Evolutionary conservation across 768 basidiomycete genomes (phyloP).

Genomic region (Hirschioporus abietinus): DNA sequence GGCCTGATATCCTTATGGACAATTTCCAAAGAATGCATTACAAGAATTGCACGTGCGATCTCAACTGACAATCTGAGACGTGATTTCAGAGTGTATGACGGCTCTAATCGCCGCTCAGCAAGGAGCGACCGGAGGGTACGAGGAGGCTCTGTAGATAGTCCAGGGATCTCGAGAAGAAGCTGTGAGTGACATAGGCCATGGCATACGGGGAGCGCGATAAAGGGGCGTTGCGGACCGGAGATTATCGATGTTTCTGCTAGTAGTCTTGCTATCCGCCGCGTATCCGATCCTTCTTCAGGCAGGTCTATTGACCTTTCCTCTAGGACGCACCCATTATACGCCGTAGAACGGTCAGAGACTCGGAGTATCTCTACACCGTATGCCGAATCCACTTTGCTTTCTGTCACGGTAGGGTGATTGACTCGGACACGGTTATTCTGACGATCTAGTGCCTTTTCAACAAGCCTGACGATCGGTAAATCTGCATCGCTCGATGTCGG

Average conservation of each 20-base stretch:
- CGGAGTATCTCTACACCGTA: background rate
- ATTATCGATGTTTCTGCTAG: background rate
- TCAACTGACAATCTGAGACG: background rate
- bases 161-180: background rate
- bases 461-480: background rate
- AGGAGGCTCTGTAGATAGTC: background rate
- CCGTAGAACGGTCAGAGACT: background rate
- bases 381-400: background rate
- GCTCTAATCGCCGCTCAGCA: background rate
- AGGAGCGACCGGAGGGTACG: background rate
- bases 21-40: conserved; percentile 1
- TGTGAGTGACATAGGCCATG: background rate
- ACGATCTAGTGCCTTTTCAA: background rate
- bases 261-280: background rate
- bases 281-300: background rate
- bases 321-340: background rate
- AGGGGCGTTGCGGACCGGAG: background rate
- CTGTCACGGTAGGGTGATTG: background rate
- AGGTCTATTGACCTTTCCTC: background rate
- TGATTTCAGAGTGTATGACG: background rate
- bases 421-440: background rate
- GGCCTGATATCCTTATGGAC: conserved; percentile 3
- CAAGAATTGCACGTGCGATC: background rate
- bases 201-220: background rate
- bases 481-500: background rate